Conservation (phyloP, 345 rosid genomes). For the Gossypium ekmanianum region DNA sequence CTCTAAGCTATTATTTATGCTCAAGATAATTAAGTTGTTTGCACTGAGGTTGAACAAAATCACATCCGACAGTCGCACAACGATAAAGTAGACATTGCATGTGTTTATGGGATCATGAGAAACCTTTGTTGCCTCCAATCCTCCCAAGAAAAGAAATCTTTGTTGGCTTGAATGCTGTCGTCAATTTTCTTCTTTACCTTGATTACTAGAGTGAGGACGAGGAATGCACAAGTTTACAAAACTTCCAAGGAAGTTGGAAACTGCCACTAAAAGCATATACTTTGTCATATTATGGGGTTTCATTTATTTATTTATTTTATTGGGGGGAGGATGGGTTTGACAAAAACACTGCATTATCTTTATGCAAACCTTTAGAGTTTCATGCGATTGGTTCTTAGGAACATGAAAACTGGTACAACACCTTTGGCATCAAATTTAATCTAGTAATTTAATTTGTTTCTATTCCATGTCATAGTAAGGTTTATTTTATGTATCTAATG, state of each 20-base stretch:
- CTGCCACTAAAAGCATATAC: background rate
- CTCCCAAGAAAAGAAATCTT: background rate
- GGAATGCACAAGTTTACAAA: background rate
- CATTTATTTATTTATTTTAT: no score
- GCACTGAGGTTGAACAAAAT: slow-evolving; percentile 8
- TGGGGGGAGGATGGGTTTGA: background rate
- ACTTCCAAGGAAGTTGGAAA: background rate
- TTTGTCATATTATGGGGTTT: background rate
- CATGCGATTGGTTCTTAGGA: background rate
- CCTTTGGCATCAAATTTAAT: background rate
- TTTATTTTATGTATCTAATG: background rate
- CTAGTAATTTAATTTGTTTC: background rate
- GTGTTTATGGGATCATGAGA: background rate
- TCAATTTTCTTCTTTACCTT: background rate
- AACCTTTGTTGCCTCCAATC: background rate
- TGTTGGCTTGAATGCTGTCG: background rate
- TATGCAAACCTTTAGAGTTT: background rate
- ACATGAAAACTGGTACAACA: background rate
- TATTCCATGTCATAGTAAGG: background rate
- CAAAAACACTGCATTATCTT: background rate
- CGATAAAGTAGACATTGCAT: background rate
- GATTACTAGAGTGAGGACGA: background rate
- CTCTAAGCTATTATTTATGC: background rate
- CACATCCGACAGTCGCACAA: background rate
- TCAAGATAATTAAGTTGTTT: background rate